Evolutionary conservation across 495 filamentous ascomycete genomes (phyloP), one percentile per base, ranked within the genome.

Genomic region (Talaromyces thailandensis): DNA sequence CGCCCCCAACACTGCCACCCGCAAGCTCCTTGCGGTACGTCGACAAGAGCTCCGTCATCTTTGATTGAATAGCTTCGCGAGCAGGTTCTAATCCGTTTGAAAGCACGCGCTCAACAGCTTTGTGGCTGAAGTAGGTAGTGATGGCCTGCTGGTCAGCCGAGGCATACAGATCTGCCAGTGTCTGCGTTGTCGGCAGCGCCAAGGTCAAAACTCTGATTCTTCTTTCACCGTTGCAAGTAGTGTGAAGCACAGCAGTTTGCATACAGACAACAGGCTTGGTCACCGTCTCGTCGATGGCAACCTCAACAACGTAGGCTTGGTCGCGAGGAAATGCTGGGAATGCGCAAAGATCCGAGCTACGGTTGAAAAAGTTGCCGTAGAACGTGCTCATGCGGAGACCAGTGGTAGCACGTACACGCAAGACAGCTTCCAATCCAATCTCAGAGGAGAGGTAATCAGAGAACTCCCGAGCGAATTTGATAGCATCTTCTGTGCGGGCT

Each of bases 301-400:
- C 95, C 70, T 98, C 94, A 37, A 98, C 94, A n/a, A 98, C 94
- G 70, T 98, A 98, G 53, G 88, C 89, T 70, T 98, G 94, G 70
- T 98, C 94, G 70, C 94, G 86, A 21, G 94, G 94, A 80, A 98
- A 97, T 5, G 95, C 94, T 1, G 93, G 93, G 82, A 98, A 98
- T 24, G 93, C 93, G 70, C 93, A 97, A 56, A 98, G 86, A 76
- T 98, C 95, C 18, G 92, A 96, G 69, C 88, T 93, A 61, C 94
- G 84, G 76, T 98, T 98, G 82, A 98, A 98, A 76, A 98, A 98
- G 75, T 98, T 98, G 64, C 94, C 94, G 75, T 98, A 98, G 79
- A 98, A 98, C 0, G 93, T 91, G 77, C 83, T 95, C 91, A 98
- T 98, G 32, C 94, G 87, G 56, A 98, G 77, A 53, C 94, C 94